Base-by-base conservation (phyloP, 495 filamentous ascomycete species). In the Xylaria curta region DNA sequence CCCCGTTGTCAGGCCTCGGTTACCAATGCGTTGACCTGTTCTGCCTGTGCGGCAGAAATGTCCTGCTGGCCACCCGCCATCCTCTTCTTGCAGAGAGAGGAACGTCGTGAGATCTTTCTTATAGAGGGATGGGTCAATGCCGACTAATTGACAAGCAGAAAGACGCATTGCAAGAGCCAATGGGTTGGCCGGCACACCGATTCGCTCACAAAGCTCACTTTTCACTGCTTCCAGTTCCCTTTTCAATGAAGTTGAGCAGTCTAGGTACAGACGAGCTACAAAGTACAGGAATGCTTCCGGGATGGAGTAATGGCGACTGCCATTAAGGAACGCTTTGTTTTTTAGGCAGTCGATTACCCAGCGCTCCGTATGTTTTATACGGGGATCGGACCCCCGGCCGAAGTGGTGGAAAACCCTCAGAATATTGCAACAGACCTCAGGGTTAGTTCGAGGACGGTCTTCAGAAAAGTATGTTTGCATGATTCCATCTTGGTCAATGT, bases 281-380 rank as follows among this genome's bases (percentile, higher is more conserved):
- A 71, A 75, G 53, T 78, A 78, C 1, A 78, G 46, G 40, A 78
- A 78, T 17, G 51, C 33, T 19, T 78, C 76, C 0, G 76, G 71
- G 0, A 36, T 54, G 0, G 71, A 66, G 67, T 78, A 78, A 31
- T 66, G 40, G 19, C 74, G 44, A 40, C 28, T 72, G 0, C 76
- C 76, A 51, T 78, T 24, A 13, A 75, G 19, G 54, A 33, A 75
- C 1, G 73, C 71, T 5, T 44, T 60, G 44, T 72, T 72, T 8
- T 68, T 42, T 28, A 75, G 36, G 28, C 73, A 75, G 7, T 26
- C 31, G n/a, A 72, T 53, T 13, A 75, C 66, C 73, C 70, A 75
- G 6, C 68, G 62, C 28, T 72, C 49, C 1, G 73, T 72, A 62
- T 62, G 63, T 17, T 36, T 19, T 4, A 68, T 63, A 3, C 70